Percentiles rank a stretch among this genome's conserved stretches.
Conservation (phyloP, 352 stramenopile genomes). For the Pythium inflatum region DNA sequence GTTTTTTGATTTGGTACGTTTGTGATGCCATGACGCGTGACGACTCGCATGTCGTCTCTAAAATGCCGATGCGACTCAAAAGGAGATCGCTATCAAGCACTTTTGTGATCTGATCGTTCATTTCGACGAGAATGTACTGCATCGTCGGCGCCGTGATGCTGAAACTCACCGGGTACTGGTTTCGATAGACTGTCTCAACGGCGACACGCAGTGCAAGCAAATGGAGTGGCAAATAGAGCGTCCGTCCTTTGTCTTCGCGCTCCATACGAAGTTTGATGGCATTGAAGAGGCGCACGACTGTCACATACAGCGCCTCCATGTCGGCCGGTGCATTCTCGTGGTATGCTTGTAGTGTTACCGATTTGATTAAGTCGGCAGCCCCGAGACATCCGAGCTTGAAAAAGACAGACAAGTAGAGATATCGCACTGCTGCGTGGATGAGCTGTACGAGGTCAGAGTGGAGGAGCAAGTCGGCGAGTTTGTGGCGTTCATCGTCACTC, state of each 20-base stretch:
- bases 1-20: slow-evolving; percentile 47
- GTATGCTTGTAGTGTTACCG: slow-evolving; percentile 24
- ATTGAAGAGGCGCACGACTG: slow-evolving; percentile 42
- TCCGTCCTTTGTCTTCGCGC: slow-evolving; percentile 35
- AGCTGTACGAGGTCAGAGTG: slow-evolving; percentile 41
- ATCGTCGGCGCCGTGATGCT: slow-evolving; percentile 38
- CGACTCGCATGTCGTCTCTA: slow-evolving; percentile 69
- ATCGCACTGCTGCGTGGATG: slow-evolving; percentile 37
- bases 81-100: slow-evolving; percentile 60
- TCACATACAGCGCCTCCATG: slow-evolving; percentile 53
- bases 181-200: slow-evolving; percentile 63
- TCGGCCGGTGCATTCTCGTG: slow-evolving; percentile 28
- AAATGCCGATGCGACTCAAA: slow-evolving; percentile 53
- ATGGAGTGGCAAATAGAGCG: slow-evolving; percentile 53
- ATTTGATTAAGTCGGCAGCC: slow-evolving; percentile 26
- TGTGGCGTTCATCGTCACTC: slow-evolving; percentile 32
- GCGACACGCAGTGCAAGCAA: slow-evolving; percentile 64
- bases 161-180: slow-evolving; percentile 68
- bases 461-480: slow-evolving; percentile 38
- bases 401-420: slow-evolving; percentile 55
- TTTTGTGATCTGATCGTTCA: slow-evolving; percentile 50
- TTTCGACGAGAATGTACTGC: slow-evolving; percentile 45
- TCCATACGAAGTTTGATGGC: slow-evolving; percentile 32
- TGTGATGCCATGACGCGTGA: slow-evolving; percentile 45
- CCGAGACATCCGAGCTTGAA: slow-evolving; percentile 39